Evolutionary conservation across 2,329 filamentous ascomycete genomes (phyloP).

Genomic region (Cercospora canescens): DNA sequence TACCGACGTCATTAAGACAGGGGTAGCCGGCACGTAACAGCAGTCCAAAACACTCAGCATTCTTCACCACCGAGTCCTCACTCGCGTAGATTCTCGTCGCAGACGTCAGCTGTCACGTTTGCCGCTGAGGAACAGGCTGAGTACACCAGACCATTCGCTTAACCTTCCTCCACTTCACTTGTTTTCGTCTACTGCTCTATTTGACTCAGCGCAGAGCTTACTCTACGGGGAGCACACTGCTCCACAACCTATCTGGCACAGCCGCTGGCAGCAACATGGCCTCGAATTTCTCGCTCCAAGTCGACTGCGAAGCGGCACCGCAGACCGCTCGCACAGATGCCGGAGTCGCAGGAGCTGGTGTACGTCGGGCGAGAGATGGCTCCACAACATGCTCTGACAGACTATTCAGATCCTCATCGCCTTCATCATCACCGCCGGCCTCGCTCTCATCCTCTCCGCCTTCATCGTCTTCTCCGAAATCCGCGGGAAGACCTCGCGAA

Average conservation of each 20-base stretch:
- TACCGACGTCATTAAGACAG: neutral
- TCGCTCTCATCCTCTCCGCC: constrained; percentile 57
- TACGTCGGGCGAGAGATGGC: too few species aligned
- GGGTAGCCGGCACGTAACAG: neutral
- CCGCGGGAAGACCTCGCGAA: constrained; percentile 47
- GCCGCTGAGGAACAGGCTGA: neutral
- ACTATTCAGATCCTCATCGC: constrained; percentile 59
- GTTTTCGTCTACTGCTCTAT: neutral
- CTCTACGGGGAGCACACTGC: too few species aligned
- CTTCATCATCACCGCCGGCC: constrained; percentile 63
- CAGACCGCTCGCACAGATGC: constrained; percentile 52
- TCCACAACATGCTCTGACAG: neutral
- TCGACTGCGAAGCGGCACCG: constrained; percentile 49
- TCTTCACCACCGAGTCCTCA: neutral
- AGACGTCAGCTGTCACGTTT: neutral
- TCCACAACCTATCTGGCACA: too few species aligned
- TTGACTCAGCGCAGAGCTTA: neutral
- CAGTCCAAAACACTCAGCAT: neutral
- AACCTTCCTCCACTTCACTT: neutral
- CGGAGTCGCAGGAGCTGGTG: constrained; percentile 59
- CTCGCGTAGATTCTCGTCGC: neutral
- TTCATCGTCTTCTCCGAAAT: constrained; percentile 59
- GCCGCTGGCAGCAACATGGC: constrained; percentile 7
- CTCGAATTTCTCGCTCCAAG: constrained; percentile 14
- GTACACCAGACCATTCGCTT: neutral